Evolutionary conservation across 805 yeast species (phyloP).

Genomic region (Nakazawaea siamensis): DNA sequence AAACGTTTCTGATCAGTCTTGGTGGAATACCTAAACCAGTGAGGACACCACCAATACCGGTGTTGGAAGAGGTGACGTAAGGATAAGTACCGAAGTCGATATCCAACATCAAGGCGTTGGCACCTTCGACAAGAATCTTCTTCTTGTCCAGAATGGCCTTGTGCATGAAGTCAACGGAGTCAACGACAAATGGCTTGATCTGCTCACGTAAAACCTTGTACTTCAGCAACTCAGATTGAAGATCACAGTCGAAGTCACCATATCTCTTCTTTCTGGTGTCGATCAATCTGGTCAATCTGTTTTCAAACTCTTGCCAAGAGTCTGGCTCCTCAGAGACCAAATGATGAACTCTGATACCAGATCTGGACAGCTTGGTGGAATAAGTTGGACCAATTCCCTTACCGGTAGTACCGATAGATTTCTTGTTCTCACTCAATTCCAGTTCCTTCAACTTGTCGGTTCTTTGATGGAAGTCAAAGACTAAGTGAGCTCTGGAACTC

Average conservation of each 20-base stretch:
- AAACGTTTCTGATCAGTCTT: conserved; percentile 63
- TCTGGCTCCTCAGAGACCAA: conserved; percentile 82
- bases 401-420: conserved; percentile 95
- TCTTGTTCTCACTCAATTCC: conserved; percentile 73
- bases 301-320: conserved; percentile 88
- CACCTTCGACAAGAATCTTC: conserved; percentile 93
- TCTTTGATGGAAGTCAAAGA: conserved; percentile 96
- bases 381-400: conserved; percentile 99
- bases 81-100: conserved; percentile 98
- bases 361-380: conserved; percentile 92
- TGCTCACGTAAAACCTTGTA: conserved; percentile 68
- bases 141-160: conserved; percentile 68
- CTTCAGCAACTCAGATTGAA: conserved; percentile 68
- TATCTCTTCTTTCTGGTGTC: conserved; percentile 82
- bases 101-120: conserved; percentile 96
- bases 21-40: conserved; percentile 99
- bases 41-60: conserved; percentile 96
- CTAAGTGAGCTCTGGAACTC: conserved; percentile 92
- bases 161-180: conserved; percentile 80
- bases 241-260: conserved; percentile 86
- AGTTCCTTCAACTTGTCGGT: conserved; percentile 93
- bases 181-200: conserved; percentile 88
- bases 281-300: conserved; percentile 67
- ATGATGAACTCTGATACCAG: conserved; percentile 96
- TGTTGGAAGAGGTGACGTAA: conserved; percentile 89